phyloP scores from a whole-genome alignment of 805 yeast species.

The Isabelozyma pseudorhagii region DNA sequence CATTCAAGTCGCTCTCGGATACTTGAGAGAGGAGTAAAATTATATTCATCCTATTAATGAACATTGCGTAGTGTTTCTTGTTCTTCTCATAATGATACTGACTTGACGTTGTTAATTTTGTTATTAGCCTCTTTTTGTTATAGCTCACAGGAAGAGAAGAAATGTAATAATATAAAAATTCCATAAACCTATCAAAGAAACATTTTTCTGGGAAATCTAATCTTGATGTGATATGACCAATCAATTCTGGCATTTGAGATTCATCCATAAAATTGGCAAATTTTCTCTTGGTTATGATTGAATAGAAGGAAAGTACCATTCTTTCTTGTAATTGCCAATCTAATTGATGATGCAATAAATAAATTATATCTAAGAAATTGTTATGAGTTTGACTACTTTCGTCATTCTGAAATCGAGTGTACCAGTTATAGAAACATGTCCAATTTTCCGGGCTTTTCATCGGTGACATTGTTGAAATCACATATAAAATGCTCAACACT shows the following conservation, averaged over 20 bases:
- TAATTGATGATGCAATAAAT: conserved; percentile 17
- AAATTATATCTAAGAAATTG: conserved; percentile 26
- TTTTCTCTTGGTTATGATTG: conserved; percentile 25
- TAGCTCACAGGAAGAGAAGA: conserved; percentile 19
- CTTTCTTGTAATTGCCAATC: conserved; percentile 35
- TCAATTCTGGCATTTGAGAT: conserved; percentile 15
- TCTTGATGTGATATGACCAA: conserved; percentile 19
- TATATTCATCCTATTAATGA: conserved; percentile 35
- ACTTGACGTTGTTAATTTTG: conserved; percentile 38
- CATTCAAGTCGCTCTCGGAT: conserved; percentile 29
- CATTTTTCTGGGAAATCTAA: conserved; percentile 25
- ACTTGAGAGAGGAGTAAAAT: conserved; percentile 30
- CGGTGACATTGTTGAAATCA: conserved; percentile 13
- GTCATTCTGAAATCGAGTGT: conserved; percentile 10
- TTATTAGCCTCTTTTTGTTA: conserved; percentile 25
- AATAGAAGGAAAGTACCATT: conserved; percentile 26
- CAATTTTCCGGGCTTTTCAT: conserved; percentile 13
- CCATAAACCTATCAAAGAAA: conserved; percentile 36
- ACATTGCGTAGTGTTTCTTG: conserved; percentile 25
- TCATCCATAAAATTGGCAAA: conserved; percentile 39
- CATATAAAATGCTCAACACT: conserved; percentile 14
- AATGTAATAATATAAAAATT: conserved; percentile 29
- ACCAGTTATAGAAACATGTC: conserved; percentile 20
- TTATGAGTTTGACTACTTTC: conserved; percentile 16
- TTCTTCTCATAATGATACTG: conserved; percentile 27